These are phyloP conservation scores for Schwanniomyces etchellsii DNA, from an alignment of 1,139 yeast genomes.

Conservation along the genomic window DNA sequence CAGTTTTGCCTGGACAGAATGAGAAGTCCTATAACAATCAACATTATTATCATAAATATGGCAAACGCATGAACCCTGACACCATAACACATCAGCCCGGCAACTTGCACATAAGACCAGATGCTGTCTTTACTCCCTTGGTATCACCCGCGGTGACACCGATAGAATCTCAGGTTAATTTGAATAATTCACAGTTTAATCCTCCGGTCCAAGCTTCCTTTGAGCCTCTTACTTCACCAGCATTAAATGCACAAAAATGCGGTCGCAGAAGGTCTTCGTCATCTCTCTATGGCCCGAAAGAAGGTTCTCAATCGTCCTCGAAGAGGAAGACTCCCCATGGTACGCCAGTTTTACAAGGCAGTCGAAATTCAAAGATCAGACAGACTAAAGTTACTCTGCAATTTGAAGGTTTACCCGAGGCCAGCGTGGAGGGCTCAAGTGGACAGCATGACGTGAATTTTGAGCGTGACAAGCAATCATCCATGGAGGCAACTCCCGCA, in stretches of 20 bases:
- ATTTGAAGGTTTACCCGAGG: constrained; percentile 35
- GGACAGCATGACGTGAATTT: no score
- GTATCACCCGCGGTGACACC: constrained; percentile 75
- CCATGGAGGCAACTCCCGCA: no score
- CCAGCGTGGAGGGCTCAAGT: constrained; percentile 22
- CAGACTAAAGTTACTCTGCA: constrained; percentile 9
- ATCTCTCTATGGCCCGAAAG: neutral
- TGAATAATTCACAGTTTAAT: constrained; percentile 11
- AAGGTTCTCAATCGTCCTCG: constrained; percentile 6
- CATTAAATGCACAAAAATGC: constrained; percentile 42
- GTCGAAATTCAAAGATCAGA: constrained; percentile 12
- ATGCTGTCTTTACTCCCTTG: constrained; percentile 63
- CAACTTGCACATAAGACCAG: constrained; percentile 36
- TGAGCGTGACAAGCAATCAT: no score
- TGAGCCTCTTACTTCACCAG: constrained; percentile 61
- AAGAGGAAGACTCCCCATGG: constrained; percentile 45
- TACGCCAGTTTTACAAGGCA: constrained; percentile 37
- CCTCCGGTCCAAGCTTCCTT: constrained; percentile 31
- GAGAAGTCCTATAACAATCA: constrained; percentile 39
- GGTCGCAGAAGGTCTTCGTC: constrained; percentile 30
- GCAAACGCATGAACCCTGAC: constrained; percentile 7
- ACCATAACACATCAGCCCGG: constrained; percentile 12
- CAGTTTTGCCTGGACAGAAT: constrained; percentile 41
- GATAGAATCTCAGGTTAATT: constrained; percentile 33
- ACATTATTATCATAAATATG: constrained; percentile 35